Percentiles rank a stretch among this genome's conserved stretches.
Conservation (phyloP, 768 basidiomycete genomes). For the Candolleomyces eurysporus region DNA sequence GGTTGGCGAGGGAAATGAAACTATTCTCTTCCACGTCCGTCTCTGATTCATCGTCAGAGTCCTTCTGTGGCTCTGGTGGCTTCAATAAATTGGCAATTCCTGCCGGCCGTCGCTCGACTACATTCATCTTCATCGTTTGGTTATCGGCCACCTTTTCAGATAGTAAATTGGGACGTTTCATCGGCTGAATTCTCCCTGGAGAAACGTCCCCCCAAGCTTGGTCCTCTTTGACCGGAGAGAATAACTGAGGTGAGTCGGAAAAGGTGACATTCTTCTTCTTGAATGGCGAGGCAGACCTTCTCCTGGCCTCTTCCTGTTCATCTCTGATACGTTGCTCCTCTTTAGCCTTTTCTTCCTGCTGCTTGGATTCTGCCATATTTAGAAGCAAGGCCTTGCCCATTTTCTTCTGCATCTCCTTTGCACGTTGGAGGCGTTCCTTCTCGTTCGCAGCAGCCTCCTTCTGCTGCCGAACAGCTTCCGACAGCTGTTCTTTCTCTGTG, state of each 20-base stretch:
- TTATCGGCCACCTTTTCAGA: conserved; percentile 33
- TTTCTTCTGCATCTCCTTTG: conserved; percentile 65
- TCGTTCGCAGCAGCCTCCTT: conserved; percentile 45
- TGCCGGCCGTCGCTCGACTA: conserved; percentile 55
- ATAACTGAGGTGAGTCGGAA: conserved; percentile 35
- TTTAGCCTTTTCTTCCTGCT: conserved; percentile 34
- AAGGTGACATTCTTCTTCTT: conserved; percentile 68
- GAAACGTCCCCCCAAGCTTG: conserved; percentile 55
- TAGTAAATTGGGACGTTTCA: conserved; percentile 34
- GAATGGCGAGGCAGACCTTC: conserved; percentile 22
- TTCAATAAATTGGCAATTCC: conserved; percentile 17
- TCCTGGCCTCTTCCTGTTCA: conserved; percentile 21
- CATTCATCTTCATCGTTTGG: conserved; percentile 62
- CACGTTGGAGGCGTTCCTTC: conserved; percentile 35
- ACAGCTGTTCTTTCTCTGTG: conserved; percentile 37
- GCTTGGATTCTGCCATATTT: conserved; percentile 40
- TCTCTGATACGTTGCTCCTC: conserved; percentile 30
- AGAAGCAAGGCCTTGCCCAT: conserved; percentile 70
- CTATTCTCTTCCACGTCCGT: conserved; percentile 42
- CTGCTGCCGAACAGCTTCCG: conserved; percentile 49
- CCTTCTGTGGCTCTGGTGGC: conserved; percentile 25
- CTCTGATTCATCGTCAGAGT: conserved; percentile 80
- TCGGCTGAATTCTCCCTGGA: conserved; percentile 44
- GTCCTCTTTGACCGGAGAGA: conserved; percentile 13
- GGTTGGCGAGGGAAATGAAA: conserved; percentile 15